Evolutionary conservation across 257 asterid genomes (phyloP).

Genomic region (Gentiana dahurica): DNA sequence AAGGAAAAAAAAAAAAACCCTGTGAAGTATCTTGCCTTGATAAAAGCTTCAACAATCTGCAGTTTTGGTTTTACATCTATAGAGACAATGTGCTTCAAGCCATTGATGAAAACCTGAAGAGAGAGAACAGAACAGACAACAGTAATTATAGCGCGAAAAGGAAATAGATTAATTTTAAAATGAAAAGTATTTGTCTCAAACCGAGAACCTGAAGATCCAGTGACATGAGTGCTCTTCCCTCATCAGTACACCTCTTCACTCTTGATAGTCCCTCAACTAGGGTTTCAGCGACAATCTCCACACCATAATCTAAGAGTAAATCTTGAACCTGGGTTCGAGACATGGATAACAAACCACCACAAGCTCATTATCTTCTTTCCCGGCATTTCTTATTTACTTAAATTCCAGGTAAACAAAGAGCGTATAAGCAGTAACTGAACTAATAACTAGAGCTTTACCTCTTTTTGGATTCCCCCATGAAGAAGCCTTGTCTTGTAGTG

Average conservation of each 20-base stretch:
- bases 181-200: neutral
- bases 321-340: constrained; percentile 59
- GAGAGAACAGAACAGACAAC: neutral
- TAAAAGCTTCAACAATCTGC: constrained; percentile 80
- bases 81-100: constrained; percentile 84
- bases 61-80: constrained; percentile 75
- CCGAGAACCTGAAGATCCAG: constrained; percentile 86
- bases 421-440: neutral
- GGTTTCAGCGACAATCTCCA: constrained; percentile 82
- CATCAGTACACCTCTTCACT: constrained; percentile 93
- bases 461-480: constrained; percentile 76
- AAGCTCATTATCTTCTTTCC: constrained; percentile 1
- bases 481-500: constrained; percentile 95
- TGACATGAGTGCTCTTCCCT: constrained; percentile 98
- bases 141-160: neutral
- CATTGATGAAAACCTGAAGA: constrained; percentile 81
- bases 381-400: too few relatives aligned
- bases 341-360: constrained; percentile 6
- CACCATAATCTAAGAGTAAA: constrained; percentile 81
- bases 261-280: constrained; percentile 88
- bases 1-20: too few relatives aligned
- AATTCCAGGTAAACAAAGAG: neutral
- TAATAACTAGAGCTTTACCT: constrained; percentile 39
- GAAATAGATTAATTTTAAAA: neutral
- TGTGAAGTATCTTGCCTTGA: constrained; percentile 60